Evolutionary conservation across 768 basidiomycete species (phyloP).

Genomic region (Serendipita sp.): DNA sequence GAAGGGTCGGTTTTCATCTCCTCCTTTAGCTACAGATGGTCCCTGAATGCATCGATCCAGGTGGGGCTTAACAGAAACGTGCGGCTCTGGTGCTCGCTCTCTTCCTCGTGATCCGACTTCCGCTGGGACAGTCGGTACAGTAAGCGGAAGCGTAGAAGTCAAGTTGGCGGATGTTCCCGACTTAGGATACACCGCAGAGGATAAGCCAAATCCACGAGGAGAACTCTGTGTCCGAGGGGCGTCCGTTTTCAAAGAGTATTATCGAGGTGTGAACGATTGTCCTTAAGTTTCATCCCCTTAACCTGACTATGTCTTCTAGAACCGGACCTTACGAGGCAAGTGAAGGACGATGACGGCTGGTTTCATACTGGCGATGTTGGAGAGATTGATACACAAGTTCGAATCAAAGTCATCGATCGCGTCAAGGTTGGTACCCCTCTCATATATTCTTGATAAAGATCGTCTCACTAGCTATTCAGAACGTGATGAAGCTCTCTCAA

Average conservation of each 20-base stretch:
- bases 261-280: constrained; percentile 40
- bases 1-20: constrained; percentile 42
- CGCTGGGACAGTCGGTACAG: constrained; percentile 61
- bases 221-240: constrained; percentile 63
- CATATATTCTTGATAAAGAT: background rate
- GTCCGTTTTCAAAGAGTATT: constrained; percentile 51
- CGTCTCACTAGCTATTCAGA: constrained; percentile 28
- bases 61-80: constrained; percentile 84
- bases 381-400: constrained; percentile 58
- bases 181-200: constrained; percentile 76
- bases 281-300: no score
- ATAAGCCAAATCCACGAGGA: constrained; percentile 81
- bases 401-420: constrained; percentile 84
- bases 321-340: constrained; percentile 60
- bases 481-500: constrained; percentile 96
- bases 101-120: constrained; percentile 44
- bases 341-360: constrained; percentile 83
- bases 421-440: constrained; percentile 48
- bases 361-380: constrained; percentile 83
- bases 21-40: background rate
- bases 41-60: constrained; percentile 18
- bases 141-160: constrained; percentile 29
- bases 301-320: constrained; percentile 28
- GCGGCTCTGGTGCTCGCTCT: constrained; percentile 42
- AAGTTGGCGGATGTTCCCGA: constrained; percentile 82